Evolutionary conservation across 129 eudicot genomes (phyloP).

Genomic region (Kitagawia praeruptora): DNA sequence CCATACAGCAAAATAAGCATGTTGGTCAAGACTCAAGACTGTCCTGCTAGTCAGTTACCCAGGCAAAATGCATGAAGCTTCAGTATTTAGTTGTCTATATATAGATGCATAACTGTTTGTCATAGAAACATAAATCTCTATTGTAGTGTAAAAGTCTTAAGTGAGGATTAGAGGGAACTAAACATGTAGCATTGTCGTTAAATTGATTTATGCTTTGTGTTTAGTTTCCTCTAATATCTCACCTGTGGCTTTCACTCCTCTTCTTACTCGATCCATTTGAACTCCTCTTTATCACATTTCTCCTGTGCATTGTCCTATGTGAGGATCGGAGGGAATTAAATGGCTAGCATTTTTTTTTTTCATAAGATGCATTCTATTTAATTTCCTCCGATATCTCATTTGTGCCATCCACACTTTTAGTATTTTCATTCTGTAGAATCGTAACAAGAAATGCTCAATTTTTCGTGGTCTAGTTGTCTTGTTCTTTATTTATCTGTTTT

Average conservation of each 20-base stretch:
- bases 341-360: neutral
- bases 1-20: neutral
- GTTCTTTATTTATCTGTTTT: neutral
- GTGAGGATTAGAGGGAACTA: neutral
- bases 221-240: constrained; percentile 5
- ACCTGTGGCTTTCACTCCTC: neutral
- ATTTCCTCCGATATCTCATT: constrained; percentile 3
- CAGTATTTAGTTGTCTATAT: neutral
- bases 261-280: neutral
- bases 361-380: neutral
- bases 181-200: neutral
- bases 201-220: neutral
- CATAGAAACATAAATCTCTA: neutral
- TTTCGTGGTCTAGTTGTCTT: neutral
- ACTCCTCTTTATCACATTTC: neutral
- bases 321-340: constrained; percentile 7
- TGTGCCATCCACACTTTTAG: neutral
- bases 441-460: neutral
- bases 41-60: neutral
- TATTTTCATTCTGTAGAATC: neutral
- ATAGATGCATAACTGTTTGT: neutral
- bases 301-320: neutral
- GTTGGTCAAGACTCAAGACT: neutral
- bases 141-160: neutral
- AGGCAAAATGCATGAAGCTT: constrained; percentile 1